Base-by-base conservation (phyloP, 768 basidiomycete species). In the Termitomyces sp. region DNA sequence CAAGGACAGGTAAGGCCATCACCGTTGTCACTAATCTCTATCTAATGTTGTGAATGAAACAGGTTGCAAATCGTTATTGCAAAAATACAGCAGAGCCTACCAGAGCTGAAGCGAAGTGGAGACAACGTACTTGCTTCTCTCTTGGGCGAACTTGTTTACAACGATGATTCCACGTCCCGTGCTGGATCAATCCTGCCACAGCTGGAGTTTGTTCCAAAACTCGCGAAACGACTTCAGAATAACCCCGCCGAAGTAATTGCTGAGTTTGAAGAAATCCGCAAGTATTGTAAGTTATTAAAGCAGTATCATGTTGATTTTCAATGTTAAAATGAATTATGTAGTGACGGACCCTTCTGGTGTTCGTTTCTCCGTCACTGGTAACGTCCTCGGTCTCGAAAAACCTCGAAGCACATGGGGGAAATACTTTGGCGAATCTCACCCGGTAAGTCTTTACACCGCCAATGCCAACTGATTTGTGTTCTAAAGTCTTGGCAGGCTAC, bases 41-140 rank as follows among this genome's bases (percentile, higher is more conserved):
- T 16, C 42, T 27, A 56, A 50, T 20, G 16, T 48, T 50, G 46
- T 32, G 40, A 25, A 31, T 29, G n/a, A 27, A 36, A 55, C 54
- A 96, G 95, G 47, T 73, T 99, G 32, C 84, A 87, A 62, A 84
- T 98, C 47, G 85, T 84, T 25, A 76, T 91, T 43, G 92, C 94
- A 15, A 98, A 97, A 70, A 82, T 92, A 22, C 85, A 89, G 41
- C 96, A 98, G 67, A 86, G 85, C 18, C 76, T 99, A 31, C 96
- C 97, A 2, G 88, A 94, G 66, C 74, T 91, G 62, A 98, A 98
- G 76, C 83, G 97, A 36, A 88, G 92, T 65, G 96, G 94, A 12
- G 83, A 74, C 64, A 87, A 82, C 27, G 89, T 98, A 11, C 75
- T 94, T 43, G 77, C 78, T 10, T 88, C 93, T 7, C 72, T 93